Conservation (phyloP, 805 yeast species). For the Schwanniomyces sp. region DNA sequence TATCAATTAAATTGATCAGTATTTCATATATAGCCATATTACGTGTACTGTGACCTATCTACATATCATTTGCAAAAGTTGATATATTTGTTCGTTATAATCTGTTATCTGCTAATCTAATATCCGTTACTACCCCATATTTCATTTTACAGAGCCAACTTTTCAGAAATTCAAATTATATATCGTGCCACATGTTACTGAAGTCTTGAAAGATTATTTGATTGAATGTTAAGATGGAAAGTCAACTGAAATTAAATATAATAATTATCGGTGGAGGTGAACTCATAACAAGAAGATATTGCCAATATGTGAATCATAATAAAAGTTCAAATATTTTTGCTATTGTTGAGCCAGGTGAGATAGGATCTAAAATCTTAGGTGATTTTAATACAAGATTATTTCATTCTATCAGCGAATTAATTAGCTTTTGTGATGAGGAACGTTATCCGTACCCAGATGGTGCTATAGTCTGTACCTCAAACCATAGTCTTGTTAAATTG, state of each 20-base stretch:
- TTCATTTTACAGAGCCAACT: too few relatives aligned
- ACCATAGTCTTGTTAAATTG: conserved; percentile 32
- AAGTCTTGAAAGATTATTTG: too few relatives aligned
- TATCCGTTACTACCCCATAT: too few relatives aligned
- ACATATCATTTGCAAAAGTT: too few relatives aligned
- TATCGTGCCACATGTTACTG: too few relatives aligned
- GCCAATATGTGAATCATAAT: conserved; percentile 26
- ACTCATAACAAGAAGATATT: conserved; percentile 41
- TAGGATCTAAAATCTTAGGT: conserved; percentile 23
- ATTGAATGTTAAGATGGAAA: too few relatives aligned
- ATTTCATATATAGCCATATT: too few relatives aligned
- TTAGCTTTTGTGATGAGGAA: conserved; percentile 17
- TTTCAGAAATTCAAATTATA: too few relatives aligned
- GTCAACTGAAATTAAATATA: conserved; percentile 1
- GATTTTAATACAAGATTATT: conserved; percentile 21
- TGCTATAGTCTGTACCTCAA: conserved; percentile 40
- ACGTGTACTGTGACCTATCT: too few relatives aligned
- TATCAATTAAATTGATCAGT: too few relatives aligned
- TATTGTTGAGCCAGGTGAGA: conserved; percentile 35
- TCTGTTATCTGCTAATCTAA: too few relatives aligned
- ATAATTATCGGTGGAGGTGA: conserved; percentile 37
- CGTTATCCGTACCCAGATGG: conserved; percentile 28
- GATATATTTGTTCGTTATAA: too few relatives aligned
- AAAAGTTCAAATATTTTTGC: conserved; percentile 27
- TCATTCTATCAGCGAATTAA: conserved; percentile 21